Evolutionary conservation across 169 alveolate genomes (phyloP).

Genomic region (Cyclospora cayetanensis): DNA sequence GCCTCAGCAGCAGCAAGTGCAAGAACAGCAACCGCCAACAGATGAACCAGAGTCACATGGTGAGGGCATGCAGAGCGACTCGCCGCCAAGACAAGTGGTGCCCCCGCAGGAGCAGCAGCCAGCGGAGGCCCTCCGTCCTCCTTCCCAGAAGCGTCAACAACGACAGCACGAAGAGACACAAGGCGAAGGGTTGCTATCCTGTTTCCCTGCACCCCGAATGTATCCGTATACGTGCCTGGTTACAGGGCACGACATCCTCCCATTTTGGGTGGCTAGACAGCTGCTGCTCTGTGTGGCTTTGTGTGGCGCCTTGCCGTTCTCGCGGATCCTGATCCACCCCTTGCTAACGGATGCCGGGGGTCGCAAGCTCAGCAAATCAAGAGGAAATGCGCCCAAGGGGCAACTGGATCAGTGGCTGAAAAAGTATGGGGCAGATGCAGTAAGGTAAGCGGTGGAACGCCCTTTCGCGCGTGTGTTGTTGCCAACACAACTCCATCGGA

Average conservation of each 20-base stretch:
- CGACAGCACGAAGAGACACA: background rate
- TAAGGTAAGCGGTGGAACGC: background rate
- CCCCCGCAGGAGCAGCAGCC: no score
- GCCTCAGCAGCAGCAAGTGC: background rate
- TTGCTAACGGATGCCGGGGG: conserved; percentile 97
- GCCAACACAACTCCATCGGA: background rate
- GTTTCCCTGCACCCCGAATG: no score
- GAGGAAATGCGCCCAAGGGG: conserved; percentile 51
- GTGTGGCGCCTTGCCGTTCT: conserved; percentile 93
- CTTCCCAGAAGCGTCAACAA: background rate
- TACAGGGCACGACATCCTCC: conserved; percentile 95
- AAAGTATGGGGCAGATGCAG: background rate
- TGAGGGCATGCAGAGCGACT: background rate
- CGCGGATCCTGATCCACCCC: conserved; percentile 94
- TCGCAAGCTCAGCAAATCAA: conserved; percentile 96
- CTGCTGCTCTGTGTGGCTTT: background rate
- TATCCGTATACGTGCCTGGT: background rate
- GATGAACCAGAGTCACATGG: background rate
- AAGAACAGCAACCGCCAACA: background rate
- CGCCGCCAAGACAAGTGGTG: background rate
- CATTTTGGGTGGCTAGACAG: conserved; percentile 99
- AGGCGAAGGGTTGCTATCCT: background rate
- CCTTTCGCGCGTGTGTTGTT: background rate
- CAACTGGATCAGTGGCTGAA: background rate
- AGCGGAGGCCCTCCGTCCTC: no score